Percentiles rank a stretch among this genome's conserved stretches.
These are phyloP conservation scores for Bolboschoenus planiculmis DNA, from an alignment of 176 grass and related monocot species.

Conservation along the genomic window DNA sequence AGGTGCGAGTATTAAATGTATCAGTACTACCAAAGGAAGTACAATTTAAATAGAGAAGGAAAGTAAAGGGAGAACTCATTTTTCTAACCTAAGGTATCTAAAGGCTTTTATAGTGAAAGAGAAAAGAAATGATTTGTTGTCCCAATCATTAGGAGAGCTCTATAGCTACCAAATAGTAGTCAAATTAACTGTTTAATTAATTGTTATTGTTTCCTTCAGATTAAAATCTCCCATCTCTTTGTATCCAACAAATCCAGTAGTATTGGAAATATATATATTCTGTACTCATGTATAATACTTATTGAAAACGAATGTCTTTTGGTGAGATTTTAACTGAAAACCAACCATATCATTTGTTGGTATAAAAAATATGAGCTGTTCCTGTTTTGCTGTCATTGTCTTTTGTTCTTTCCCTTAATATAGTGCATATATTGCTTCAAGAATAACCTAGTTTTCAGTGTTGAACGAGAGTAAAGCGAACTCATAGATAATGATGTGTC, in stretches of 20 bases:
- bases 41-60: background rate
- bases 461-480: conserved; percentile 17
- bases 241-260: background rate
- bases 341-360: background rate
- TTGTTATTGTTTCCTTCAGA: background rate
- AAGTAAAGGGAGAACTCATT: background rate
- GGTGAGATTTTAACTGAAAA: background rate
- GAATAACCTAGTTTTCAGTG: conserved; percentile 10
- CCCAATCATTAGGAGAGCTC: background rate
- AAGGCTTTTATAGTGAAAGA: background rate
- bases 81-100: conserved; percentile 8
- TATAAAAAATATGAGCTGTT: background rate
- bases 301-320: conserved; percentile 1
- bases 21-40: background rate
- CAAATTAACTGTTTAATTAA: background rate
- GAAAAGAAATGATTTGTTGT: background rate
- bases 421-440: background rate
- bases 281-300: background rate
- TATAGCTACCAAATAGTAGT: background rate
- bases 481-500: background rate
- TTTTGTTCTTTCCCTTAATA: conserved; percentile 6
- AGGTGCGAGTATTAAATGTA: background rate
- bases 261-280: background rate
- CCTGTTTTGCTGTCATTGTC: conserved; percentile 17
- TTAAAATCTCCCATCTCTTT: background rate